These are phyloP conservation scores for Symbiotaphrina buchneri DNA, from an alignment of 495 filamentous ascomycete genomes.

Conservation along the genomic window DNA sequence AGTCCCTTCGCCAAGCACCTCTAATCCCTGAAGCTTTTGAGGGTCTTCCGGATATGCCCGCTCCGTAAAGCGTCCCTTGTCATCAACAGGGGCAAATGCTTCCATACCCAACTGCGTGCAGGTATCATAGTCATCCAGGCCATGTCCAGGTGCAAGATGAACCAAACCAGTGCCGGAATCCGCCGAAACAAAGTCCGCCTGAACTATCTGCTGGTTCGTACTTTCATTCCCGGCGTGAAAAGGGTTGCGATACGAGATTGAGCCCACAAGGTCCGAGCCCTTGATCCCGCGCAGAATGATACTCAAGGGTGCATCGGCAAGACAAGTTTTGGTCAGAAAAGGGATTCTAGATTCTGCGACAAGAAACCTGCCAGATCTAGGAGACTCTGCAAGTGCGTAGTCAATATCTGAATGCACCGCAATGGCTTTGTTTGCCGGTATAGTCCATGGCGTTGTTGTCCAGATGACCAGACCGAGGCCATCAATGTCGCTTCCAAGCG, in stretches of 20 bases:
- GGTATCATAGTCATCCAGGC: slow-evolving; percentile 85
- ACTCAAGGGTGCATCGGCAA: slow-evolving; percentile 6
- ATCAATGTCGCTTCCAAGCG: slow-evolving; percentile 11
- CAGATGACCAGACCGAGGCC: slow-evolving; percentile 60
- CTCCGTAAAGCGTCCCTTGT: slow-evolving; percentile 53
- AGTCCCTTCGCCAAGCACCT: slow-evolving; percentile 42
- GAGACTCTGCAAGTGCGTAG: slow-evolving; percentile 44
- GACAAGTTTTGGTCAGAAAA: slow-evolving; percentile 19
- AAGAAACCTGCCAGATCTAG: slow-evolving; percentile 29
- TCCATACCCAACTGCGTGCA: slow-evolving; percentile 42
- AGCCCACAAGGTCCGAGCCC: slow-evolving; percentile 39
- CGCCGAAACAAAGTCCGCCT: slow-evolving; percentile 68
- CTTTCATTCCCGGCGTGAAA: slow-evolving; percentile 30
- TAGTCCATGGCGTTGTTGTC: slow-evolving; percentile 96
- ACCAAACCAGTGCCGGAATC: slow-evolving; percentile 82
- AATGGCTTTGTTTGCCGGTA: slow-evolving; percentile 82
- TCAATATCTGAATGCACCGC: slow-evolving; percentile 48
- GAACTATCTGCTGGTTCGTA: slow-evolving; percentile 41
- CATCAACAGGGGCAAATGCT: slow-evolving; percentile 61
- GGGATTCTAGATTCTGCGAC: slow-evolving; percentile 44
- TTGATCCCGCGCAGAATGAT: slow-evolving; percentile 31
- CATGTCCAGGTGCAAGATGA: slow-evolving; percentile 84
- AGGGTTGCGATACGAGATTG: slow-evolving; percentile 38
- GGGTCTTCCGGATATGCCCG: slow-evolving; percentile 49
- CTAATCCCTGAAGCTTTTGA: slow-evolving; percentile 30